A percentile compares a stretch with the other conserved stretches of the same genome.
These are phyloP conservation scores for Leucoagaricus sp. DNA, from an alignment of 1,284 basidiomycete species.

Conservation along the genomic window DNA sequence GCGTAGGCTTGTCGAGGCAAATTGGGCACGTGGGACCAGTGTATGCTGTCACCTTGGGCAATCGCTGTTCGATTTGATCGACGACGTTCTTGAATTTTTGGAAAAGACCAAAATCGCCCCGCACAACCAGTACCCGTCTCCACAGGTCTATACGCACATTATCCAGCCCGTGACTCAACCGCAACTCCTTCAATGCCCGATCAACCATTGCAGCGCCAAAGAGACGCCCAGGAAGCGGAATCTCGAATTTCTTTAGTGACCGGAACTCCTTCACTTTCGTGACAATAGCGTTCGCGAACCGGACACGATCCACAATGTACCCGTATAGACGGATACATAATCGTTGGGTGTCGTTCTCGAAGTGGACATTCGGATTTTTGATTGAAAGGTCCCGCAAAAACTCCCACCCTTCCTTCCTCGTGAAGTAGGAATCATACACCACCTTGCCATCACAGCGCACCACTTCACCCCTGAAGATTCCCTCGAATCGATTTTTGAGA, in stretches of 20 bases:
- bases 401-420: slow-evolving; percentile 35
- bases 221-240: slow-evolving; percentile 47
- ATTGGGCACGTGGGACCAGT: slow-evolving; percentile 47
- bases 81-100: slow-evolving; percentile 14
- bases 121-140: slow-evolving; percentile 33
- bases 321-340: slow-evolving; percentile 58
- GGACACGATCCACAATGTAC: slow-evolving; percentile 35
- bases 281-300: slow-evolving; percentile 45
- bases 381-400: slow-evolving; percentile 48
- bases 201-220: slow-evolving; percentile 44
- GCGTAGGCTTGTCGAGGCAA: slow-evolving; percentile 54
- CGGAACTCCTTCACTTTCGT: slow-evolving; percentile 44
- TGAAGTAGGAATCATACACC: slow-evolving; percentile 67
- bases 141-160: slow-evolving; percentile 39
- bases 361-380: slow-evolving; percentile 37
- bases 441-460: slow-evolving; percentile 48
- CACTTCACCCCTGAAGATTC: slow-evolving; percentile 58
- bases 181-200: slow-evolving; percentile 35
- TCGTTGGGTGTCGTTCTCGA: slow-evolving; percentile 43
- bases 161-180: slow-evolving; percentile 36
- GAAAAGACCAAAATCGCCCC: slow-evolving; percentile 29
- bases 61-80: not conserved
- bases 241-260: slow-evolving; percentile 37
- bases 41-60: not conserved
- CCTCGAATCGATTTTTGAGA: slow-evolving; percentile 60